Conservation (phyloP, 2,329 filamentous ascomycete genomes). For the Phialemoniopsis sp. region DNA sequence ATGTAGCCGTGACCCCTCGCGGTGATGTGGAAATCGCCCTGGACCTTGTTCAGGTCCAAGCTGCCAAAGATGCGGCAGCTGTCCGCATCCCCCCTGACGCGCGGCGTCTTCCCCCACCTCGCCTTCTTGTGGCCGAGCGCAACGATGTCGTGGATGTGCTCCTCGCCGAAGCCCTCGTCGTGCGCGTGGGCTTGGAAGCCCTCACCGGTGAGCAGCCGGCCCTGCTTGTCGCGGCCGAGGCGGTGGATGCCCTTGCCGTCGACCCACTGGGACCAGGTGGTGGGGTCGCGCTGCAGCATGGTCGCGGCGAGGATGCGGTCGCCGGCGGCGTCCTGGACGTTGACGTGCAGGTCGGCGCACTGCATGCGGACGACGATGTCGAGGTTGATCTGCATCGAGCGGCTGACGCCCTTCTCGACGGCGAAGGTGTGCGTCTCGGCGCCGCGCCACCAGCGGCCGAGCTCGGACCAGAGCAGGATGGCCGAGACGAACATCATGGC, state of each 20-base stretch:
- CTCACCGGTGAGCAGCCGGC: conserved; percentile 51
- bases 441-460: conserved; percentile 79
- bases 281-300: conserved; percentile 70
- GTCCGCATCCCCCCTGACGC: conserved; percentile 55
- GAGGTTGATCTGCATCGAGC: conserved; percentile 88
- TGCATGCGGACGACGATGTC: conserved; percentile 90
- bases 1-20: conserved; percentile 93
- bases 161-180: conserved; percentile 69
- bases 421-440: conserved; percentile 84
- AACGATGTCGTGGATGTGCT: conserved; percentile 90
- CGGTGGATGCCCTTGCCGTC: conserved; percentile 63
- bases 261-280: conserved; percentile 79
- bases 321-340: conserved; percentile 92
- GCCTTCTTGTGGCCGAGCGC: conserved; percentile 60
- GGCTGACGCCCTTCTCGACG: conserved; percentile 87
- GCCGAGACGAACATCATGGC: conserved; percentile 71
- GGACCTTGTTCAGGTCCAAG: conserved; percentile 91
- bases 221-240: conserved; percentile 51
- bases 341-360: conserved; percentile 86
- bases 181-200: conserved; percentile 48
- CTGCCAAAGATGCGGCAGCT: conserved; percentile 88
- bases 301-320: conserved; percentile 84
- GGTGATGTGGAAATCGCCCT: conserved; percentile 97
- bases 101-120: conserved; percentile 74
- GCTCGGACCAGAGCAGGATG: conserved; percentile 73